Evolutionary conservation across 768 basidiomycete species (phyloP).

Genomic region (Ephemerocybe angulata): DNA sequence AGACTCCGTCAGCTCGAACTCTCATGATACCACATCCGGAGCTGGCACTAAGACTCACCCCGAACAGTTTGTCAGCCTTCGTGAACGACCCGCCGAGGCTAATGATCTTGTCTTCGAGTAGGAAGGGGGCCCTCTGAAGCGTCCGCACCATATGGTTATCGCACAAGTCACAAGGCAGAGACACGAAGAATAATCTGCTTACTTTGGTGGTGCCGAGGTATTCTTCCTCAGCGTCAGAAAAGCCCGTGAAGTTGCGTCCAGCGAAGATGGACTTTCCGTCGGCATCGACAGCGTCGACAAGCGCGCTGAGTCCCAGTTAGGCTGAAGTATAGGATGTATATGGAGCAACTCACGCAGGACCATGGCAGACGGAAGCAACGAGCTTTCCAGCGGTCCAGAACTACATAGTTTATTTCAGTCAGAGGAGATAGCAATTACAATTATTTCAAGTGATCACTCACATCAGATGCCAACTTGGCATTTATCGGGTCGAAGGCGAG

Average conservation of each 20-base stretch:
- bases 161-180: too few species aligned
- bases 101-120: slow-evolving; percentile 61
- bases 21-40: too few species aligned
- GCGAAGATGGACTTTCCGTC: slow-evolving; percentile 63
- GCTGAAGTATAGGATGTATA: too few species aligned
- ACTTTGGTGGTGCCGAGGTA: too few species aligned
- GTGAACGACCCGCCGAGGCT: slow-evolving; percentile 64
- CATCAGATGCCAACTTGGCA: slow-evolving; percentile 54
- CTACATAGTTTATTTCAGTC: too few species aligned
- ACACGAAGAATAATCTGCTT: too few species aligned
- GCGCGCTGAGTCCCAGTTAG: slow-evolving; percentile 40
- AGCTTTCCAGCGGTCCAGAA: slow-evolving; percentile 65
- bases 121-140: slow-evolving; percentile 64
- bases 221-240: slow-evolving; percentile 70
- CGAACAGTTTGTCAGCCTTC: slow-evolving; percentile 55
- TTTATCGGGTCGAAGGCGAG: slow-evolving; percentile 56
- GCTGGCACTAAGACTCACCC: too few species aligned
- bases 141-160: slow-evolving; percentile 34
- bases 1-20: too few species aligned
- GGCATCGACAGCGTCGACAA: slow-evolving; percentile 53
- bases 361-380: slow-evolving; percentile 76
- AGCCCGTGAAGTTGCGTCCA: slow-evolving; percentile 57
- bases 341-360: slow-evolving; percentile 67
- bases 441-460: too few species aligned
- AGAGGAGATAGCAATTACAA: too few species aligned